Percentiles rank a stretch among this genome's conserved stretches.
These are phyloP conservation scores for Mortierella hygrophila DNA, from an alignment of 192 early-diverging fungal genomes.

Conservation along the genomic window DNA sequence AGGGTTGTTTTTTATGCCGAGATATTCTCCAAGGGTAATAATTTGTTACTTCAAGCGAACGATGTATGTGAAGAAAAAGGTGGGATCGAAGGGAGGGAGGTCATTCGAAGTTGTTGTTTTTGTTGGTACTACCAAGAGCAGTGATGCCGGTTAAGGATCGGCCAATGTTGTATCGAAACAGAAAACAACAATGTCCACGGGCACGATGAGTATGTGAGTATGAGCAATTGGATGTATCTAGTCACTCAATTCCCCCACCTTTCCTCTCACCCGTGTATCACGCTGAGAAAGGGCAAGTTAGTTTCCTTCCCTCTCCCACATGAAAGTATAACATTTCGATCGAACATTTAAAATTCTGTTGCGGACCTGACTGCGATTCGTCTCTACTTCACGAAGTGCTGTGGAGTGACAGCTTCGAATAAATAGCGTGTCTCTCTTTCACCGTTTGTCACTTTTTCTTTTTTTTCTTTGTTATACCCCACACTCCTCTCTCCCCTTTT, in stretches of 20 bases:
- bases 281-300: neutral
- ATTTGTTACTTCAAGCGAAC: neutral
- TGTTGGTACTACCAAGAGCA: neutral
- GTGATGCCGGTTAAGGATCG: neutral
- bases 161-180: neutral
- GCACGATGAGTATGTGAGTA: neutral
- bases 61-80: neutral
- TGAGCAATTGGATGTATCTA: neutral
- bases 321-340: neutral
- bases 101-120: neutral
- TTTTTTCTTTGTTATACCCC: conserved; percentile 3
- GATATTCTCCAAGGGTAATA: no score
- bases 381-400: neutral
- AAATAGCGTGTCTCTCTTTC: neutral
- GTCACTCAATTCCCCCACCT: neutral
- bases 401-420: neutral
- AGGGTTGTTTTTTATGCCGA: neutral
- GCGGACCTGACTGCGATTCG: conserved; percentile 34
- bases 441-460: neutral
- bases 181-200: neutral
- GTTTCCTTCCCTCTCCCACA: neutral
- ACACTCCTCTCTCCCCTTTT: neutral
- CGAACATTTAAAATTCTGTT: neutral
- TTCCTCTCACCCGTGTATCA: neutral
- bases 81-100: neutral